Evolutionary conservation across 257 asterid genomes (phyloP).

Genomic region (Cinchona pubescens): DNA sequence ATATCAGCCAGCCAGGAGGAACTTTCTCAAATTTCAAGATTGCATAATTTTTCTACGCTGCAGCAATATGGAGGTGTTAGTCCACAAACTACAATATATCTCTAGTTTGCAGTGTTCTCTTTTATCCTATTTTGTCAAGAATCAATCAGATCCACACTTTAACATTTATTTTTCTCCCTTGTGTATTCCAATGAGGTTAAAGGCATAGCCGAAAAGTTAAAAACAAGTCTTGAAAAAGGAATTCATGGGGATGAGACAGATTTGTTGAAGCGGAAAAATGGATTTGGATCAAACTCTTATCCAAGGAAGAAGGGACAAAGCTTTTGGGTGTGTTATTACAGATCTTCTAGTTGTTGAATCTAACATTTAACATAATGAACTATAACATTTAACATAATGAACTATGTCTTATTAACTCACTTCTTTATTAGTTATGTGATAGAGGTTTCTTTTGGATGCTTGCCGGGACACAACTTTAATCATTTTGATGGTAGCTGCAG

Average conservation of each 20-base stretch:
- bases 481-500: slow-evolving; percentile 97
- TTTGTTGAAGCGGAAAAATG: slow-evolving; percentile 51
- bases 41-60: slow-evolving; percentile 50
- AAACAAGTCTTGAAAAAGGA: slow-evolving; percentile 62
- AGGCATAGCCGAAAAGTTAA: slow-evolving; percentile 68
- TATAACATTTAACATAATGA: slow-evolving; percentile 6
- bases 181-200: slow-evolving; percentile 44
- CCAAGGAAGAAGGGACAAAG: slow-evolving; percentile 90
- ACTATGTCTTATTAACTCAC: slow-evolving; percentile 12
- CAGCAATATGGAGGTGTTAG: slow-evolving; percentile 89
- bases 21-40: slow-evolving; percentile 62
- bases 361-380: background rate
- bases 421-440: slow-evolving; percentile 13
- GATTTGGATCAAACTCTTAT: slow-evolving; percentile 89
- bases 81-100: slow-evolving; percentile 20
- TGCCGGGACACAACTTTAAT: slow-evolving; percentile 89
- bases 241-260: slow-evolving; percentile 70
- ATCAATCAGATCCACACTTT: background rate
- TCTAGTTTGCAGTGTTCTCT: background rate
- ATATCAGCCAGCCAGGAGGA: slow-evolving; percentile 74
- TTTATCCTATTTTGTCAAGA: background rate
- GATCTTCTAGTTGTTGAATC: background rate
- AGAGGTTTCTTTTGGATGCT: slow-evolving; percentile 94
- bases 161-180: background rate
- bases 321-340: slow-evolving; percentile 61